Conservation (phyloP, 1,139 yeast genomes). For the Debaryomyces psychrophilus region DNA sequence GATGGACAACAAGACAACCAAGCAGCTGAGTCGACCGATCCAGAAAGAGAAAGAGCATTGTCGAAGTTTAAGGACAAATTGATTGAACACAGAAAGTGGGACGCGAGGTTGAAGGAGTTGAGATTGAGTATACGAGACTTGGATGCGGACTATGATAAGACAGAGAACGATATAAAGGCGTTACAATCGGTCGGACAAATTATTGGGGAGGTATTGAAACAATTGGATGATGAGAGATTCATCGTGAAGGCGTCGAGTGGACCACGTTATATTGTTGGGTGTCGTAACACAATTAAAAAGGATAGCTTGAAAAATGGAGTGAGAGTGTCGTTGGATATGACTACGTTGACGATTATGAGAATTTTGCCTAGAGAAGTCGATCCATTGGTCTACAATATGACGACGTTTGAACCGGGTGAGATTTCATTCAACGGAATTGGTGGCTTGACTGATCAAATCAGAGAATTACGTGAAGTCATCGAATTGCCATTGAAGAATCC, state of each 20-base stretch:
- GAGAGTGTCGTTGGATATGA: constrained; percentile 95
- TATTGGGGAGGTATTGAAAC: constrained; percentile 96
- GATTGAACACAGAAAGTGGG: constrained; percentile 94
- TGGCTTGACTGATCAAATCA: constrained; percentile 92
- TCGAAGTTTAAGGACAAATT: constrained; percentile 81
- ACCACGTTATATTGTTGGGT: constrained; percentile 97
- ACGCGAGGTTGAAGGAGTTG: constrained; percentile 83
- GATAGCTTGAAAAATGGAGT: constrained; percentile 88
- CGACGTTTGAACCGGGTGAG: constrained; percentile 96
- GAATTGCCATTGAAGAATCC: constrained; percentile 97
- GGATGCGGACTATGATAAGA: constrained; percentile 84
- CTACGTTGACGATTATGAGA: constrained; percentile 97
- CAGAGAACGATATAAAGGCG: constrained; percentile 96
- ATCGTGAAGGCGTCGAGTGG: constrained; percentile 98
- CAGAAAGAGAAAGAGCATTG: constrained; percentile 81
- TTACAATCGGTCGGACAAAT: constrained; percentile 97
- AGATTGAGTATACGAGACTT: constrained; percentile 82
- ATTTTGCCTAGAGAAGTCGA: constrained; percentile 97
- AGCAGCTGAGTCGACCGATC: constrained; percentile 49
- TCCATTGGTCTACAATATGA: constrained; percentile 98
- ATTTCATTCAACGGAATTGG: constrained; percentile 95
- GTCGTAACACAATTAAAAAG: constrained; percentile 89
- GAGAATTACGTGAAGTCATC: constrained; percentile 96
- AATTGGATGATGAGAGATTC: constrained; percentile 90
- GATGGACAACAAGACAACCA: constrained; percentile 30